Conservation (phyloP, 192 early-diverging fungal species). For the Coemansia sp. region DNA sequence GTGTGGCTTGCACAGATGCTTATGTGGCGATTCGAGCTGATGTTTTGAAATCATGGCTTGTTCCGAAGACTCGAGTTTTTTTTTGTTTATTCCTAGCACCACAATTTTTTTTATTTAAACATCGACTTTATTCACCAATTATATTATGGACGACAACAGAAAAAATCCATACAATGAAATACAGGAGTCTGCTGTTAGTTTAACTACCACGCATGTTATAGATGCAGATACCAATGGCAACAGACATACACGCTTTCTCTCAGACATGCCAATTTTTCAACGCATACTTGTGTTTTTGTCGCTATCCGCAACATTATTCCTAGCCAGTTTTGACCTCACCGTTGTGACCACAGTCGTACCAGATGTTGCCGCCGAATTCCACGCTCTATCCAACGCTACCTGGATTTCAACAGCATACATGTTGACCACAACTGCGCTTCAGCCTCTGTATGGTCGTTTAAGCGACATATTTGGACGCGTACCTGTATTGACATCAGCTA, state of each 20-base stretch:
- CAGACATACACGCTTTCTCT: not conserved
- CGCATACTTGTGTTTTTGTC: not conserved
- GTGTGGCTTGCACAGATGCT: too few relatives aligned
- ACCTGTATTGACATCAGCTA: conserved; percentile 41
- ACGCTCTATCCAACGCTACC: not conserved
- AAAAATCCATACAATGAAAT: too few relatives aligned
- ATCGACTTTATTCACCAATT: too few relatives aligned
- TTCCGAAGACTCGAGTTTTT: too few relatives aligned
- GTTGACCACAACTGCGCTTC: not conserved
- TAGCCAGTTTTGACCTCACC: not conserved
- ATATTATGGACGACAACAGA: too few relatives aligned
- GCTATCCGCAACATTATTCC: not conserved
- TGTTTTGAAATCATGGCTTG: too few relatives aligned
- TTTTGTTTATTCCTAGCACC: too few relatives aligned
- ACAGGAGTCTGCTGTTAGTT: too few relatives aligned
- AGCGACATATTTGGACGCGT: not conserved
- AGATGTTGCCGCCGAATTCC: not conserved
- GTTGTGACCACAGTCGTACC: not conserved
- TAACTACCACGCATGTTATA: too few relatives aligned
- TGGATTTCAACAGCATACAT: not conserved
- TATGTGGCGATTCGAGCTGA: too few relatives aligned
- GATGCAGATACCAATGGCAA: not conserved
- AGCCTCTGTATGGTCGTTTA: not conserved
- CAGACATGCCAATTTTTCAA: not conserved
- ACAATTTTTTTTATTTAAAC: too few relatives aligned